Conservation (phyloP, 129 eudicot genomes). For the Flaveria trinervia region DNA sequence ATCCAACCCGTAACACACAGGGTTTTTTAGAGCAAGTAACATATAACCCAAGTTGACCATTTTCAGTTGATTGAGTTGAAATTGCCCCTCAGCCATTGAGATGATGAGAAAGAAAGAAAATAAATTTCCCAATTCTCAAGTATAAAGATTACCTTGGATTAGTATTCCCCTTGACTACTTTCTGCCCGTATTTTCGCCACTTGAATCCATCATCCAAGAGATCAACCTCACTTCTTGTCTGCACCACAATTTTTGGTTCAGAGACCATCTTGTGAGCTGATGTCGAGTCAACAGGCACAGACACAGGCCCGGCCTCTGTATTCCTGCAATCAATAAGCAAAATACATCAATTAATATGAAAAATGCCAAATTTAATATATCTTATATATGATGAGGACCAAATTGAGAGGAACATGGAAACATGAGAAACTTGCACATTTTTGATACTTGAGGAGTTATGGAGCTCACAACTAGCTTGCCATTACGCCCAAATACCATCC, state of each 20-base stretch:
- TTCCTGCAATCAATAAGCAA: conserved; percentile 47
- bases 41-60: no score
- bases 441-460: not conserved
- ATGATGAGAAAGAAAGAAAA: no score
- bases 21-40: no score
- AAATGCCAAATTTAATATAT: not conserved
- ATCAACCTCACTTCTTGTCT: conserved; percentile 96
- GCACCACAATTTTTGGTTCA: conserved; percentile 84
- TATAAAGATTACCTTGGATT: conserved; percentile 69
- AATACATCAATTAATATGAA: conserved; percentile 21
- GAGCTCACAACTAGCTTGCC: not conserved
- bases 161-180: conserved; percentile 95
- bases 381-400: not conserved
- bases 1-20: no score
- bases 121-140: not conserved
- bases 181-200: conserved; percentile 98
- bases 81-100: no score
- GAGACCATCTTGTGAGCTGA: conserved; percentile 57
- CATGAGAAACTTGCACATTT: not conserved
- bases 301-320: conserved; percentile 41
- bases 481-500: not conserved
- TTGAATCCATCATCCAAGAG: conserved; percentile 95
- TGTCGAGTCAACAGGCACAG: conserved; percentile 41
- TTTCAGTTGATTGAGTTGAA: no score
- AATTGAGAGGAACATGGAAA: not conserved